Conservation (phyloP, 2,329 filamentous ascomycete genomes). For the Fusarium ramigenum region DNA sequence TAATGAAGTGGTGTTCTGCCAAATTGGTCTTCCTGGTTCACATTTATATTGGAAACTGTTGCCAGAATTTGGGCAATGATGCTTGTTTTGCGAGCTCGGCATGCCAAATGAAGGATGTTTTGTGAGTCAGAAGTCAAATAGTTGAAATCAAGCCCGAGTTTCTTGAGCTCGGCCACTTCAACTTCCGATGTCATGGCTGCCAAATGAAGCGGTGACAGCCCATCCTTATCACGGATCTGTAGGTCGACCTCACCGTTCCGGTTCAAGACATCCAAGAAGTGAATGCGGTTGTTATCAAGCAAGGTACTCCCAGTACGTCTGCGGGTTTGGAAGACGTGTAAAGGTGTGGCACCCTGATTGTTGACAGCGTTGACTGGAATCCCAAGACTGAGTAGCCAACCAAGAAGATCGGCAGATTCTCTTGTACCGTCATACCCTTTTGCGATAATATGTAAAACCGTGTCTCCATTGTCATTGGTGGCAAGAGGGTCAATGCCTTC, state of each 20-base stretch:
- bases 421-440: neutral
- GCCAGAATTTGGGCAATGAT: constrained; percentile 22
- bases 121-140: constrained; percentile 23
- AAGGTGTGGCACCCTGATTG: constrained; percentile 17
- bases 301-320: neutral
- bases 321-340: constrained; percentile 16
- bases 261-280: constrained; percentile 22
- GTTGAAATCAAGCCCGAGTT: constrained; percentile 2
- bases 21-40: constrained; percentile 25
- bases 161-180: constrained; percentile 7
- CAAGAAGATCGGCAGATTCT: neutral
- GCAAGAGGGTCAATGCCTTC: constrained; percentile 20
- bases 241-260: neutral
- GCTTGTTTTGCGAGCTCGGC: constrained; percentile 18
- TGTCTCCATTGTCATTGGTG: constrained; percentile 23
- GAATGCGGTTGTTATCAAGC: neutral
- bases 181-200: constrained; percentile 22
- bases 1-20: constrained; percentile 34
- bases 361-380: constrained; percentile 32
- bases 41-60: neutral
- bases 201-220: constrained; percentile 27
- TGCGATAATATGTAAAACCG: constrained; percentile 23
- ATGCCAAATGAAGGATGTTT: constrained; percentile 32
- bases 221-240: constrained; percentile 17
- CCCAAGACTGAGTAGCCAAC: constrained; percentile 21